These are phyloP conservation scores for Talaromyces verruculosus DNA, from an alignment of 2,329 filamentous ascomycete species.

Conservation along the genomic window DNA sequence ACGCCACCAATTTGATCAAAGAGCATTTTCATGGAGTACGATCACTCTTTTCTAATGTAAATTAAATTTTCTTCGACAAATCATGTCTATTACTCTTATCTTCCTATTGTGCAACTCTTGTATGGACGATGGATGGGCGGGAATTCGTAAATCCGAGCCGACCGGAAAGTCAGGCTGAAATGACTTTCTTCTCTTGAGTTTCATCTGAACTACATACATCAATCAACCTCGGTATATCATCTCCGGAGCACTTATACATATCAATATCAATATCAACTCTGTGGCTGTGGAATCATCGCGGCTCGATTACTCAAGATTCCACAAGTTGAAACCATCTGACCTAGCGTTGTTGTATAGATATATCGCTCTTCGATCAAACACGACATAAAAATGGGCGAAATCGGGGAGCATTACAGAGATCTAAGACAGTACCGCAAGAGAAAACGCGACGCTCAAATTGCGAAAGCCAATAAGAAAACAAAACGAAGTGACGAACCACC, in stretches of 20 bases:
- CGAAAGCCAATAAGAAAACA: background rate
- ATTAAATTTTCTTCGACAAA: background rate
- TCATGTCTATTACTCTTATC: background rate
- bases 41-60: background rate
- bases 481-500: background rate
- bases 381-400: constrained; percentile 6
- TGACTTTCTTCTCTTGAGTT: background rate
- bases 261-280: background rate
- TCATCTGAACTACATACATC: background rate
- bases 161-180: background rate
- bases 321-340: background rate
- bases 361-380: background rate
- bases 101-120: background rate
- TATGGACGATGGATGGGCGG: background rate
- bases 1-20: background rate
- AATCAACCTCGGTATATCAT: background rate
- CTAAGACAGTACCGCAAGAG: background rate
- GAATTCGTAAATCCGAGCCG: background rate
- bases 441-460: too few species aligned
- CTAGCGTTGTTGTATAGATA: background rate
- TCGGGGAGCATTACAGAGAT: background rate
- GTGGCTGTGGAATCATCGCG: background rate
- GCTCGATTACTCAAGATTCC: background rate
- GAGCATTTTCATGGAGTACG: background rate
- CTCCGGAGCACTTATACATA: background rate